Evolutionary conservation across 177 flowering plant species (phyloP).

Genomic region (Telopea speciosissima): DNA sequence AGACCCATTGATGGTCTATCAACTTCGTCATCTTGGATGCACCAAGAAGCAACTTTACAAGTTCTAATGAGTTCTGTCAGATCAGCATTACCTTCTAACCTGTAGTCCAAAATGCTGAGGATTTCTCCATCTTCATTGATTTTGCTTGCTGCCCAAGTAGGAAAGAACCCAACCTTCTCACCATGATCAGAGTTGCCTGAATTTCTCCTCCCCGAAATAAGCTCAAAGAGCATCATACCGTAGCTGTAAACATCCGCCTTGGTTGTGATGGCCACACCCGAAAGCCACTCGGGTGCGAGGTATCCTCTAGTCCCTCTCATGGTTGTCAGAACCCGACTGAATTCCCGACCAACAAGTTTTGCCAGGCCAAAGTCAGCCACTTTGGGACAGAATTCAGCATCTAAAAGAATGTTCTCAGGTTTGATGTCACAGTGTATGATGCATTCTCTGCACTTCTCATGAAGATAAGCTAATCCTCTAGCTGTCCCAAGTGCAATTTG

Average conservation of each 20-base stretch:
- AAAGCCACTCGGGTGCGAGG: constrained; percentile 28
- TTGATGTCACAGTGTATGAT: constrained; percentile 29
- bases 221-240: constrained; percentile 24
- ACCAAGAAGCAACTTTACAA: constrained; percentile 46
- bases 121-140: constrained; percentile 24
- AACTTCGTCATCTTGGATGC: constrained; percentile 36
- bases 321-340: constrained; percentile 24
- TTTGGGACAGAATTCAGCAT: constrained; percentile 17
- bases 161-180: constrained; percentile 27
- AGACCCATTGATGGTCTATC: constrained; percentile 30
- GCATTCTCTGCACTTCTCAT: constrained; percentile 23
- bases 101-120: constrained; percentile 27
- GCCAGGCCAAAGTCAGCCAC: constrained; percentile 27
- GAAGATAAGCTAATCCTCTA: constrained; percentile 24
- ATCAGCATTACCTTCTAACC: constrained; percentile 31
- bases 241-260: constrained; percentile 27
- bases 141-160: constrained; percentile 28
- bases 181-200: constrained; percentile 6
- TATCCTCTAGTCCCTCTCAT: constrained; percentile 26
- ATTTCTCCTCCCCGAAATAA: constrained; percentile 18
- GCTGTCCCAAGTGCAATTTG: constrained; percentile 25
- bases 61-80: constrained; percentile 29
- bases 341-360: constrained; percentile 24
- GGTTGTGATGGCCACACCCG: constrained; percentile 17
- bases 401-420: constrained; percentile 25